Evolutionary conservation across 768 basidiomycete species (phyloP), one percentile per base, ranked within the genome.

Genomic region (Psilocybe subaeruginosa): DNA sequence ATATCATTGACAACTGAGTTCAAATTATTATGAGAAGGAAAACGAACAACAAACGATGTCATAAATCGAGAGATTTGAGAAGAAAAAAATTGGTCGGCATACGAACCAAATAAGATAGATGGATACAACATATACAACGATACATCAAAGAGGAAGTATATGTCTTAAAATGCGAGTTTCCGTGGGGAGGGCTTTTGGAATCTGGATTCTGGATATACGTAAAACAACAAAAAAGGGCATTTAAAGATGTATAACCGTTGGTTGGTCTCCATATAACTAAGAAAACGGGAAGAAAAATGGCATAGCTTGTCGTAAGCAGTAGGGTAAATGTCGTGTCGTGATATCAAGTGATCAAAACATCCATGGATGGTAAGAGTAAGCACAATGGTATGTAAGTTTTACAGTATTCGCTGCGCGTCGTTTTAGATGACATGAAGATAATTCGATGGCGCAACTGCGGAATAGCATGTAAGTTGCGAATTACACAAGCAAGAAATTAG

Each of bases 371-470:
- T 58, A 49, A 37, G 56, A 58, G 48, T 19, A 19, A 45, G 47
- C 35, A 46, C 29, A 33, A 27, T 46, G 49, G 53, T 37, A 55
- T 51, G 50, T 43, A 54, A 53, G 23, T 58, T 61, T 51, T 47
- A 51, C 50, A 54, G 27, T 35, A 45, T 43, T 39, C 45, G 58
- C 49, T 39, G 53, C 27, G 16, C n/a, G 29, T 56, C 30, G 48
- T 72, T 70, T 82, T 80, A 89, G 69, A 92, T 86, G 69, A 92
- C 82, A 74, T 91, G 90, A 48, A 93, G 83, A 75, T 93, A 93
- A 76, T 93, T 93, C 64, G 92, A 92, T 59, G 91, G 91, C 57
- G 90, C 91, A 72, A 93, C 91, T 93, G 72, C 6, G 58, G 54
- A 59, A 56, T 58, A 27, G 54, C 62, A 47, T 56, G 55, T 56